Conservation (phyloP, 345 rosid species). For the Ceriops zippeliana region DNA sequence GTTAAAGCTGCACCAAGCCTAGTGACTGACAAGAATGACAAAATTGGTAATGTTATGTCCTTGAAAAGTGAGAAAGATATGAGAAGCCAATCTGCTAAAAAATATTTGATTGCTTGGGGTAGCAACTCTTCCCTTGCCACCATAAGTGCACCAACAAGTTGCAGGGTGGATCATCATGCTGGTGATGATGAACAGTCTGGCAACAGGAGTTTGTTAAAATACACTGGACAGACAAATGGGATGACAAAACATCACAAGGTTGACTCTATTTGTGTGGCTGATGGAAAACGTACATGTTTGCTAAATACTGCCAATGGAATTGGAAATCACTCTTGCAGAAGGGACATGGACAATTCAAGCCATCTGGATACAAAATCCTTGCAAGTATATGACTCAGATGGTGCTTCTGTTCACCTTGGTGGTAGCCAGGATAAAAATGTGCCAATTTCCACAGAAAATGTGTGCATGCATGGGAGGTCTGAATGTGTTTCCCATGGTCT, state of each 20-base stretch:
- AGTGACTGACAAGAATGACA: constrained; percentile 22
- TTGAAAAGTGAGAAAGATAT: constrained; percentile 17
- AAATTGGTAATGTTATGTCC: constrained; percentile 25
- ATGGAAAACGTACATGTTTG: constrained; percentile 16
- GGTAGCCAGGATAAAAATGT: constrained; percentile 17
- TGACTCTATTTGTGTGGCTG: constrained; percentile 21
- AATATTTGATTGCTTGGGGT: constrained; percentile 18
- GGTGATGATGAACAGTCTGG: constrained; percentile 39
- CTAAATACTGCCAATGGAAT: constrained; percentile 23
- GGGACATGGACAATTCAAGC: constrained; percentile 15
- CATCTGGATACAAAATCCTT: constrained; percentile 15
- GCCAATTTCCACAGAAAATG: constrained; percentile 26
- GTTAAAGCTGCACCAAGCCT: constrained; percentile 56
- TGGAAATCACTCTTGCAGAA: constrained; percentile 18
- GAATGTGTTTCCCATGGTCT: constrained; percentile 34
- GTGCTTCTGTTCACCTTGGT: constrained; percentile 22
- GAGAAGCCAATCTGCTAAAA: constrained; percentile 19
- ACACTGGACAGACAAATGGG: constrained; percentile 17
- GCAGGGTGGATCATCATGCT: constrained; percentile 34
- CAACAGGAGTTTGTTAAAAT: constrained; percentile 31
- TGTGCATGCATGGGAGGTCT: constrained; percentile 19
- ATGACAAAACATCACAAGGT: constrained; percentile 22
- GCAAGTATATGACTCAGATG: constrained; percentile 28
- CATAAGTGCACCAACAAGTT: constrained; percentile 41
- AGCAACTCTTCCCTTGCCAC: constrained; percentile 30